Conservation (phyloP, 768 basidiomycete species). For the Infundibulicybe gibba region DNA sequence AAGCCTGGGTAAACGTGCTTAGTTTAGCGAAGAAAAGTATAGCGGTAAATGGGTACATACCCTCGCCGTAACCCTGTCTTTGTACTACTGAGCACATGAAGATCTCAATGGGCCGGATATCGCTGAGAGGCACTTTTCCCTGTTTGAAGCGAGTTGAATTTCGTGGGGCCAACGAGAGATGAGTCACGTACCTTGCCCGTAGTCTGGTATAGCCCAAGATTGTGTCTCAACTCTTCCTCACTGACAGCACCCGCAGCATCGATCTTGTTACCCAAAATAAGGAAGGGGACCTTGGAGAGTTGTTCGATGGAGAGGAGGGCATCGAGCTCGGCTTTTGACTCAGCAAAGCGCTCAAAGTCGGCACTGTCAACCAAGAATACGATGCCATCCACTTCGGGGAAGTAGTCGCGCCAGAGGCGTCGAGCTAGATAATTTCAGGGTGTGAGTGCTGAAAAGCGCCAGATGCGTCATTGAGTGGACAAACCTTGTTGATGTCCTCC, state of each 20-base stretch:
- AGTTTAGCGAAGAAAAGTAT: neutral
- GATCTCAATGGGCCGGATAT: constrained; percentile 97
- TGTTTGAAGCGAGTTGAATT: constrained; percentile 23
- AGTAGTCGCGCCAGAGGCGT: constrained; percentile 99
- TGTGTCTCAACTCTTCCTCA: constrained; percentile 95
- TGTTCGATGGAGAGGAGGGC: constrained; percentile 94
- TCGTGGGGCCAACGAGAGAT: constrained; percentile 4
- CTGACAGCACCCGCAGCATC: constrained; percentile 97
- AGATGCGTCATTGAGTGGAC: constrained; percentile 8
- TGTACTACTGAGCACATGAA: constrained; percentile 99
- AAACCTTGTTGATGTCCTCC: constrained; percentile 96
- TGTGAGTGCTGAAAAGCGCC: neutral
- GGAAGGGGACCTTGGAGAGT: constrained; percentile 94
- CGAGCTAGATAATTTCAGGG: constrained; percentile 51
- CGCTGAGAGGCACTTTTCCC: constrained; percentile 96
- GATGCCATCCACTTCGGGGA: constrained; percentile 99
- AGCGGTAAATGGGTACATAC: constrained; percentile 30
- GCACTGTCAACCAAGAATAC: constrained; percentile 98
- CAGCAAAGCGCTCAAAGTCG: constrained; percentile 93
- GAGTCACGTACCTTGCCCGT: constrained; percentile 82
- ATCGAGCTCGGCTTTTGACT: constrained; percentile 97
- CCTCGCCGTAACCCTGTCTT: constrained; percentile 98
- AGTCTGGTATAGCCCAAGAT: constrained; percentile 96
- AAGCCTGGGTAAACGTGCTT: constrained; percentile 51
- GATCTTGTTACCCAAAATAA: constrained; percentile 99